Evolutionary conservation across 1,139 yeast genomes (phyloP).

Genomic region (Schwanniomyces etchellsii): DNA sequence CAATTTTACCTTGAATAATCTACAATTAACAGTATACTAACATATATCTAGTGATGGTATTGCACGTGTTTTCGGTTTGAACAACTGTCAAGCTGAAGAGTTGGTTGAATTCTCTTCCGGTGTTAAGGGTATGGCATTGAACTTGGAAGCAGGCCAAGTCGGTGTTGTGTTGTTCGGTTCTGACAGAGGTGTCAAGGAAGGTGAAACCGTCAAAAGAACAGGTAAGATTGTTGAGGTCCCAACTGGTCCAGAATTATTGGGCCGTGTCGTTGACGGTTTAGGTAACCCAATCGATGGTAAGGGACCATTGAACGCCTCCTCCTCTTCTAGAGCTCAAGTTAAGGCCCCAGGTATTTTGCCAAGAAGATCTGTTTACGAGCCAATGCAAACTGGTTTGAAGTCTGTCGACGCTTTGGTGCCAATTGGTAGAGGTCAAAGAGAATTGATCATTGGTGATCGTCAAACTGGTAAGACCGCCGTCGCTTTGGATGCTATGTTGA

Average conservation of each 20-base stretch:
- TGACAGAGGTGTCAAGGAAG: slow-evolving; percentile 97
- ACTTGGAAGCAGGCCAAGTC: slow-evolving; percentile 99
- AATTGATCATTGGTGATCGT: slow-evolving; percentile 99
- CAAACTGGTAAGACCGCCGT: slow-evolving; percentile 99
- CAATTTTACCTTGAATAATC: no score
- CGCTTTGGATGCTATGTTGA: slow-evolving; percentile 95
- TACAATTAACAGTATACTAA: no score
- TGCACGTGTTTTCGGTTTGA: slow-evolving; percentile 99
- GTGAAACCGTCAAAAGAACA: slow-evolving; percentile 99
- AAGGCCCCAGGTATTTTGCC: slow-evolving; percentile 99
- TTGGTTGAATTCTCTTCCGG: slow-evolving; percentile 99
- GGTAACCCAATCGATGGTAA: slow-evolving; percentile 99
- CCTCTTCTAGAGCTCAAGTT: slow-evolving; percentile 92
- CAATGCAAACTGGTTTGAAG: slow-evolving; percentile 99
- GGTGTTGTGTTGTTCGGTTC: slow-evolving; percentile 99
- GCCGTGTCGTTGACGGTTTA: slow-evolving; percentile 99
- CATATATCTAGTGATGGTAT: slow-evolving; percentile 88
- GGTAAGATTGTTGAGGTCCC: slow-evolving; percentile 99
- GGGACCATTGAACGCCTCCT: slow-evolving; percentile 91
- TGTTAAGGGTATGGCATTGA: slow-evolving; percentile 99
- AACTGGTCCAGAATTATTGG: slow-evolving; percentile 96
- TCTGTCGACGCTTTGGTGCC: slow-evolving; percentile 99
- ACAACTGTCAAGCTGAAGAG: slow-evolving; percentile 99
- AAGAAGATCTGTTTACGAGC: slow-evolving; percentile 97
- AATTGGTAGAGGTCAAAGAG: slow-evolving; percentile 99